phyloP scores from a whole-genome alignment of 768 basidiomycete genomes.

The Tubosaeta sp. region DNA sequence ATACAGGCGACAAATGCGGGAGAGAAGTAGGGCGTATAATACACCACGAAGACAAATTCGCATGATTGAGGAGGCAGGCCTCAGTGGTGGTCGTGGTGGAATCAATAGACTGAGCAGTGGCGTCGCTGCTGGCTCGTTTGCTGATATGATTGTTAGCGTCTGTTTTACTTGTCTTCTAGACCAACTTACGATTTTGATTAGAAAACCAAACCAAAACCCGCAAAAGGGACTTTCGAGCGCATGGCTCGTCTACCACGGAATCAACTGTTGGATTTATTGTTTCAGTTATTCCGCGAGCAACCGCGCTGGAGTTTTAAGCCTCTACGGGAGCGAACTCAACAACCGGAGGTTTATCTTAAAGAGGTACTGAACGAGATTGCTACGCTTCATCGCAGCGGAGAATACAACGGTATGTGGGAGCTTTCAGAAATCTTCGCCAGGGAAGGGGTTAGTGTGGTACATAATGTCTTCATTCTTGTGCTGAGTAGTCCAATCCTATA shows the following conservation, averaged over 20 bases:
- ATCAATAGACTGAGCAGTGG: conserved; percentile 80
- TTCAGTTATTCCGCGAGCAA: conserved; percentile 69
- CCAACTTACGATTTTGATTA: conserved; percentile 12
- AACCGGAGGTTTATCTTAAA: conserved; percentile 84
- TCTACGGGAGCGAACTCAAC: conserved; percentile 75
- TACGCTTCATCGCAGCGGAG: conserved; percentile 71
- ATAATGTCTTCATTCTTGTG: neutral
- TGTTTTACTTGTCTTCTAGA: neutral
- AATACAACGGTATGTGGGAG: conserved; percentile 78
- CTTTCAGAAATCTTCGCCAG: conserved; percentile 70
- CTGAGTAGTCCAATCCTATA: conserved; percentile 16
- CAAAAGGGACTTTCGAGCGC: conserved; percentile 75
- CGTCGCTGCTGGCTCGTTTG: conserved; percentile 57
- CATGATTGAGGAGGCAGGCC: conserved; percentile 69
- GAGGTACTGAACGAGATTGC: conserved; percentile 78
- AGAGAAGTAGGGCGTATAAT: conserved; percentile 61
- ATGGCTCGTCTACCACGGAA: conserved; percentile 90
- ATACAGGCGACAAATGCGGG: conserved; percentile 71
- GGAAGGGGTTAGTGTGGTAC: conserved; percentile 43
- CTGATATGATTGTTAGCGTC: conserved; percentile 58
- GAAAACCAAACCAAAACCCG: conserved; percentile 64
- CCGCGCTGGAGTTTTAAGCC: conserved; percentile 80
- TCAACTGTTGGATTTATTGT: conserved; percentile 82
- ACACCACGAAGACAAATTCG: conserved; percentile 62
- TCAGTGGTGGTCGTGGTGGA: conserved; percentile 64